Evolutionary conservation across 75 land plant genomes (phyloP).

Genomic region (Pinus taeda): DNA sequence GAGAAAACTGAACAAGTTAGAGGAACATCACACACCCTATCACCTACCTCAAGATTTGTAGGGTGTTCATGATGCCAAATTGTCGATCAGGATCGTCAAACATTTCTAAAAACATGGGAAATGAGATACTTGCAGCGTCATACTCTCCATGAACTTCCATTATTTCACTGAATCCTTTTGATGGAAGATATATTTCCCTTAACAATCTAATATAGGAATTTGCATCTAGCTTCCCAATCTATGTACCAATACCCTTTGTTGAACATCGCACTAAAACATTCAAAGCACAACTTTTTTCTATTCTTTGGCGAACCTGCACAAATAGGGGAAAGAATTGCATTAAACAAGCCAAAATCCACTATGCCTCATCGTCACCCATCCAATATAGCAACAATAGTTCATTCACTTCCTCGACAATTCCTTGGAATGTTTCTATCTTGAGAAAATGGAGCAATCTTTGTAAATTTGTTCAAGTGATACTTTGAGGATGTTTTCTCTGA

Average conservation of each 20-base stretch:
- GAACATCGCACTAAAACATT: slow-evolving; percentile 84
- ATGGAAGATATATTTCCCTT: slow-evolving; percentile 80
- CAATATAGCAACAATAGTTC: slow-evolving; percentile 68
- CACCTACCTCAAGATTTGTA: slow-evolving; percentile 19
- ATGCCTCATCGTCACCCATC: slow-evolving; percentile 74
- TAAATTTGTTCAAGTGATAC: slow-evolving; percentile 69
- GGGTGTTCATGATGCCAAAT: slow-evolving; percentile 72
- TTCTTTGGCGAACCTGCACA: slow-evolving; percentile 78
- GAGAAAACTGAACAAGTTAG: no score
- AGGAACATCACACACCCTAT: no score
- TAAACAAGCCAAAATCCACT: slow-evolving; percentile 91
- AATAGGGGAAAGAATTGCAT: slow-evolving; percentile 75
- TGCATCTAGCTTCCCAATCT: slow-evolving; percentile 64
- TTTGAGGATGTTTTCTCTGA: slow-evolving; percentile 80
- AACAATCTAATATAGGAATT: slow-evolving; percentile 56
- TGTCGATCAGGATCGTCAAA: slow-evolving; percentile 91
- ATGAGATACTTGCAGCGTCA: slow-evolving; percentile 43
- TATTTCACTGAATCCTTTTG: slow-evolving; percentile 53
- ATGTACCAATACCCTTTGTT: slow-evolving; percentile 43
- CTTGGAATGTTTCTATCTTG: slow-evolving; percentile 85
- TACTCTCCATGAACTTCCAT: slow-evolving; percentile 51
- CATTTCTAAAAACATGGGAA: slow-evolving; percentile 67
- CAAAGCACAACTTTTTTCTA: slow-evolving; percentile 71
- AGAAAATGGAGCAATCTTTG: slow-evolving; percentile 60
- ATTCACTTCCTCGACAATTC: slow-evolving; percentile 79